Base-by-base conservation (phyloP, 2,329 filamentous ascomycete species). In the Ascochyta viciae-villosae region DNA sequence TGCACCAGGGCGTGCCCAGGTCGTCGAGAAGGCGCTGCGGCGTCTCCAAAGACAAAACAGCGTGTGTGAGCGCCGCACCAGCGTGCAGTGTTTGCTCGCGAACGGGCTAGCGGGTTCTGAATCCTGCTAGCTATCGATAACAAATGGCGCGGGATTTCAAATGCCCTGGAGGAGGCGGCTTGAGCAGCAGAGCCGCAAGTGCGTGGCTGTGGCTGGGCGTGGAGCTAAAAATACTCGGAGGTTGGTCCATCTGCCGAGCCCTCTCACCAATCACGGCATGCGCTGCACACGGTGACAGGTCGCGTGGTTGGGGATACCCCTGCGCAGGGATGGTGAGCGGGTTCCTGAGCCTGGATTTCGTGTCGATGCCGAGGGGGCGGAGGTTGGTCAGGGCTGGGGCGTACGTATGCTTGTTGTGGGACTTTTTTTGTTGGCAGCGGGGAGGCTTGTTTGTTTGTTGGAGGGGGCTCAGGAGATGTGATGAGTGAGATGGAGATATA, bases 351-450 rank as follows among this genome's bases (percentile, higher is more conserved):
- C 50, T 53, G 43, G 50, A 38, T 31, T 16, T 27, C 27, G 22
- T 37, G 42, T 35, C 43, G 37, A 29, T 19, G 40, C 24, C 23
- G 22, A 13, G 40, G 52, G 46, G 47, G 47, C 42, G 53, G 37
- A 50, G 53, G 53, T 24, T 50, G 53, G 53, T 43, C 52, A 45
- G 23, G 41, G 52, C 53, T 46, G 53, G 46, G 29, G 46, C 35
- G 53, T 55, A 55, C 52, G 52, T 55, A 46, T 55, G 46, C 53
- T 42, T 55, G 46, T 50, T 46, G 46, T 46, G 46, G 46, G 46
- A 34, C 27, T 16, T n/a, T 6, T 35, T 12, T 35, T 42, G 19
- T 50, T 19, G 19, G 19, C 3, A 22, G 38, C 27, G 40, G 23
- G 41, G n/a, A 15, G 24, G 23, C 4, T 29, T 39, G 37, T 6